Conservation (phyloP, 2,329 filamentous ascomycete species). For the Penicillium sp. region DNA sequence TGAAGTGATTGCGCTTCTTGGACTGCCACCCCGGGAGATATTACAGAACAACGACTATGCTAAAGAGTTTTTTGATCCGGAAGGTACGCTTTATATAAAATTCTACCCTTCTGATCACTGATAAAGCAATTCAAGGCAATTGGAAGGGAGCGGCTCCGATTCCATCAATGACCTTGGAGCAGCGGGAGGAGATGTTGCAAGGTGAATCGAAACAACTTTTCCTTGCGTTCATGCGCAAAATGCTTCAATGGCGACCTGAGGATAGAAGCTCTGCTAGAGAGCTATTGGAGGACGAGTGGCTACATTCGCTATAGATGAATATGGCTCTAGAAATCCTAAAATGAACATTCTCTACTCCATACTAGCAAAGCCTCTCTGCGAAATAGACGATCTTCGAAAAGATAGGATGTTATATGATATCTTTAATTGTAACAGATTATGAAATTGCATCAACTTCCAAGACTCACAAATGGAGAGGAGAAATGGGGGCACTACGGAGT, state of each 20-base stretch:
- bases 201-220: constrained; percentile 13
- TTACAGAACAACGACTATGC: constrained; percentile 32
- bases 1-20: constrained; percentile 42
- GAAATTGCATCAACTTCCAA: too few species aligned
- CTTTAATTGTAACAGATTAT: too few species aligned
- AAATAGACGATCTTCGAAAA: too few species aligned
- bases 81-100: constrained; percentile 9
- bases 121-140: constrained; percentile 10
- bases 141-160: constrained; percentile 16
- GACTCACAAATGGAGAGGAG: too few species aligned
- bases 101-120: neutral
- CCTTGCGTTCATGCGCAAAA: constrained; percentile 23
- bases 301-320: neutral
- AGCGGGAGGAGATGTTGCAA: constrained; percentile 15
- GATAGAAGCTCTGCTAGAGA: neutral
- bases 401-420: too few species aligned
- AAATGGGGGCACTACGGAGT: too few species aligned
- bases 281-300: neutral
- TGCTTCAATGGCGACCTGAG: constrained; percentile 21
- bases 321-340: too few species aligned
- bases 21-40: constrained; percentile 37
- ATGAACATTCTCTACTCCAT: too few species aligned
- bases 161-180: constrained; percentile 16
- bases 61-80: constrained; percentile 17
- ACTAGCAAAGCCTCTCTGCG: too few species aligned